Evolutionary conservation across 768 basidiomycete species (phyloP).

Genomic region (Tubosaeta sp.): DNA sequence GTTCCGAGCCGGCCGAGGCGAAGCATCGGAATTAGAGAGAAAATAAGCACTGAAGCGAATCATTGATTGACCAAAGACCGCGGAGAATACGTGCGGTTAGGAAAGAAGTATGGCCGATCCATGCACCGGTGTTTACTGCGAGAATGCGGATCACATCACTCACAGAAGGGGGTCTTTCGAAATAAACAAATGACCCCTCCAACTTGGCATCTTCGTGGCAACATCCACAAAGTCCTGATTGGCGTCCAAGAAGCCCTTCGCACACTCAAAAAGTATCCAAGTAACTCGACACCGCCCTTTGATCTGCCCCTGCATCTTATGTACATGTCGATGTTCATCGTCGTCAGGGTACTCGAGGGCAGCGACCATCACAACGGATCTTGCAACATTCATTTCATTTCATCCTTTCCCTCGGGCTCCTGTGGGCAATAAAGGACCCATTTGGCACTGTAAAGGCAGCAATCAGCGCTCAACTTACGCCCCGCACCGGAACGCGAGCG

Average conservation of each 20-base stretch:
- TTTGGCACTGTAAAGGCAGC: not conserved
- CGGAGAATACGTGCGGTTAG: too few species aligned
- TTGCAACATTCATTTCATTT: not conserved
- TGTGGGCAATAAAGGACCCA: not conserved
- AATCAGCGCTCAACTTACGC: not conserved
- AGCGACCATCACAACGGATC: not conserved
- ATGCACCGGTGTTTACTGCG: too few species aligned
- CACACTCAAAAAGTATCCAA: not conserved
- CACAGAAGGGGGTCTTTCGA: not conserved
- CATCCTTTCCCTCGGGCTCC: not conserved
- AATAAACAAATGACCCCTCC: not conserved
- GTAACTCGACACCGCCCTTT: not conserved
- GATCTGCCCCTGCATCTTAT: not conserved
- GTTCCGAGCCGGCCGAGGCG: too few species aligned
- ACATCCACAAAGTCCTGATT: not conserved
- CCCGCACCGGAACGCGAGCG: not conserved
- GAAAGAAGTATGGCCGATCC: too few species aligned
- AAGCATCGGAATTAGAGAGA: too few species aligned
- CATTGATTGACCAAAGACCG: too few species aligned
- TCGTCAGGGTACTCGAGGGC: not conserved
- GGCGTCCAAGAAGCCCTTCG: not conserved
- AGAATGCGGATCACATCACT: not conserved
- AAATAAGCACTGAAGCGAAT: too few species aligned
- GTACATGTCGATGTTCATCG: not conserved
- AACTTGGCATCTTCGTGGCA: not conserved